Percentiles rank a stretch among this genome's conserved stretches.
Evolutionary conservation across 1,139 yeast genomes (phyloP).

Genomic region (Scheffersomyces segobiensis): DNA sequence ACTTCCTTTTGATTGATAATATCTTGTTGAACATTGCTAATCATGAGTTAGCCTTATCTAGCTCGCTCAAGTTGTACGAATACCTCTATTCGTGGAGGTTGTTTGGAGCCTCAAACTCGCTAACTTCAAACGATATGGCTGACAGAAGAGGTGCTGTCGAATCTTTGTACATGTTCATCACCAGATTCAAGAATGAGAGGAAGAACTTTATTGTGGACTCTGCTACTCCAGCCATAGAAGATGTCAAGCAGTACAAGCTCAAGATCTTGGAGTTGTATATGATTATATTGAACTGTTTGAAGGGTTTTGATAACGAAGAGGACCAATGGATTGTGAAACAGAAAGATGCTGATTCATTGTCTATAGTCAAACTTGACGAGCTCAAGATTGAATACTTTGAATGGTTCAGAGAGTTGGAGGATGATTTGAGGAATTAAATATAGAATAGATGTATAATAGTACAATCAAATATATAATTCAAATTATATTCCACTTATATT

Average conservation of each 20-base stretch:
- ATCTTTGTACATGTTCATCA: conserved; percentile 54
- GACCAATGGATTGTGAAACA: conserved; percentile 57
- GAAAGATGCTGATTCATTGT: conserved; percentile 16
- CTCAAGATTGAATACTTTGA: conserved; percentile 32
- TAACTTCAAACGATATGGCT: conserved; percentile 19
- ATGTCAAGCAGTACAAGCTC: conserved; percentile 34
- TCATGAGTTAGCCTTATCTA: conserved; percentile 29
- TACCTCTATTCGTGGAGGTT: conserved; percentile 57
- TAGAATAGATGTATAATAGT: background rate
- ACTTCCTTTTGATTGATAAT: conserved; percentile 38
- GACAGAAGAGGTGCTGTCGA: conserved; percentile 60
- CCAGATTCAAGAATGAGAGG: conserved; percentile 30
- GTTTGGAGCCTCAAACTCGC: conserved; percentile 23
- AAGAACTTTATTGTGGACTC: conserved; percentile 12
- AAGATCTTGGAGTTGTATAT: conserved; percentile 46
- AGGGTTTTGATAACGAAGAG: conserved; percentile 43
- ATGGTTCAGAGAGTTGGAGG: conserved; percentile 37
- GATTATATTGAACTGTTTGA: conserved; percentile 50
- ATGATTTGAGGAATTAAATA: conserved; percentile 15
- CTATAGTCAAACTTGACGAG: conserved; percentile 31
- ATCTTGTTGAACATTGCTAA: conserved; percentile 42
- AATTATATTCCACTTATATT: background rate
- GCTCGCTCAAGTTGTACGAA: conserved; percentile 50
- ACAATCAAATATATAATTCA: background rate
- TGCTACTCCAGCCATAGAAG: conserved; percentile 15